Evolutionary conservation across 306 rosid species (phyloP).

Genomic region (Corylus heterophylla): DNA sequence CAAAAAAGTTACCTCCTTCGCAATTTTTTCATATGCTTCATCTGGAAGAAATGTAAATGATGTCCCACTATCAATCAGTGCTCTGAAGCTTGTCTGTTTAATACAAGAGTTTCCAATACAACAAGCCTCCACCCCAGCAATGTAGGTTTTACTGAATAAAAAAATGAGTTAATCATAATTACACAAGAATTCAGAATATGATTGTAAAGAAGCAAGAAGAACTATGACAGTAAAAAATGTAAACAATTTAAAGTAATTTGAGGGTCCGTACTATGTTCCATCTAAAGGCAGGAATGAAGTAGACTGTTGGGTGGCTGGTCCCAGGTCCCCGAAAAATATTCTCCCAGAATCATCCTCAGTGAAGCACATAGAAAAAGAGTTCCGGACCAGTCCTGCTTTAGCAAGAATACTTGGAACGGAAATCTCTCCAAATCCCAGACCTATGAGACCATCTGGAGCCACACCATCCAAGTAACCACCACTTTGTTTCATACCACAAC

Average conservation of each 20-base stretch:
- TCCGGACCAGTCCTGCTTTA: conserved; percentile 65
- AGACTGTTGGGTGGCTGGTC: conserved; percentile 65
- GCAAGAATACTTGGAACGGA: conserved; percentile 86
- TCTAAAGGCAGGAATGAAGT: conserved; percentile 72
- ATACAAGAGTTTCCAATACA: conserved; percentile 70
- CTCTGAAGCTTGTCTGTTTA: conserved; percentile 61
- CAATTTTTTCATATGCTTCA: conserved; percentile 58
- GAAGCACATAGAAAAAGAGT: conserved; percentile 87
- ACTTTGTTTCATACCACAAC: conserved; percentile 98
- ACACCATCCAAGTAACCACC: conserved; percentile 88
- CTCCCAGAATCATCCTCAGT: conserved; percentile 76
- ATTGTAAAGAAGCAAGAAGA: background rate
- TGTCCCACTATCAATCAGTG: conserved; percentile 84
- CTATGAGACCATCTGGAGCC: conserved; percentile 95
- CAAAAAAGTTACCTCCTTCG: conserved; percentile 59
- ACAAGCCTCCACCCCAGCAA: conserved; percentile 73
- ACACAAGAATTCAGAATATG: conserved; percentile 15
- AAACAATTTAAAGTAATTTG: conserved; percentile 16
- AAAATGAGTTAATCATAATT: conserved; percentile 20
- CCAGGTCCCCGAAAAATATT: conserved; percentile 85
- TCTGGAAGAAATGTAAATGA: conserved; percentile 90
- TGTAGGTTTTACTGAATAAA: conserved; percentile 67
- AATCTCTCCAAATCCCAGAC: conserved; percentile 84
- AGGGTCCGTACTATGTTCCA: conserved; percentile 61
- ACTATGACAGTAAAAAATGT: background rate